Evolutionary conservation across 345 rosid species (phyloP), one percentile per base, ranked within the genome.

Genomic region (Lumnitzera racemosa): DNA sequence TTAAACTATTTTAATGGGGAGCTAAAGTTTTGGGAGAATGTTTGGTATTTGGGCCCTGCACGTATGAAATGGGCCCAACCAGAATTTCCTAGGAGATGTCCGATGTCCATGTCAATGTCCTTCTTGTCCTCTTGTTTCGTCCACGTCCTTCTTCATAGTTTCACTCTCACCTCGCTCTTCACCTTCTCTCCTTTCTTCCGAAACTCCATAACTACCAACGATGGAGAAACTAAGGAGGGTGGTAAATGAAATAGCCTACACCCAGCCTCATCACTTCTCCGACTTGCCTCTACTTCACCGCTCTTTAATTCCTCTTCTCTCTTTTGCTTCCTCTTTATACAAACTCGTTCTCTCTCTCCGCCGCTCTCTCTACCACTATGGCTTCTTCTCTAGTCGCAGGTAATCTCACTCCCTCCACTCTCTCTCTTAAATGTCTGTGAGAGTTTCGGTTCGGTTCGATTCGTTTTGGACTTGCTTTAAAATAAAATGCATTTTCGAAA

Each of bases 231-330:
- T 80, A 70, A 55, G 77, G 54, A 76, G 68, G 54, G 67, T 63
- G 12, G 86, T 80, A 77, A 80, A 66, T 27, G 88, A 83, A 65
- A 81, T 88, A 63, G 88, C 91, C 69, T 85, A 79, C 76, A 27
- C 83, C 29, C 79, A 70, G 65, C 73, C 83, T 41, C 79, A 70
- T 67, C 73, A 80, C 68, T 77, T 63, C 61, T 24, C 47, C n/a
- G 67, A 67, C 53, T 74, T 78, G 61, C 67, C 77, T 64, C 49
- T 71, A 2, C 64, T 81, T 24, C 87, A 83, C 55, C 82, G 78
- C 6, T 80, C 84, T 48, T 70, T 88, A 15, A 62, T 75, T 41
- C 91, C 91, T 12, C 1, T 81, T 3, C 86, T 88, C 58, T 79
- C 75, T 43, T 13, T 81, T 11, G 76, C 81, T 69, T 83, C 91